phyloP scores from a whole-genome alignment of 768 basidiomycete species.

The Coprinopsis strossmayeri region DNA sequence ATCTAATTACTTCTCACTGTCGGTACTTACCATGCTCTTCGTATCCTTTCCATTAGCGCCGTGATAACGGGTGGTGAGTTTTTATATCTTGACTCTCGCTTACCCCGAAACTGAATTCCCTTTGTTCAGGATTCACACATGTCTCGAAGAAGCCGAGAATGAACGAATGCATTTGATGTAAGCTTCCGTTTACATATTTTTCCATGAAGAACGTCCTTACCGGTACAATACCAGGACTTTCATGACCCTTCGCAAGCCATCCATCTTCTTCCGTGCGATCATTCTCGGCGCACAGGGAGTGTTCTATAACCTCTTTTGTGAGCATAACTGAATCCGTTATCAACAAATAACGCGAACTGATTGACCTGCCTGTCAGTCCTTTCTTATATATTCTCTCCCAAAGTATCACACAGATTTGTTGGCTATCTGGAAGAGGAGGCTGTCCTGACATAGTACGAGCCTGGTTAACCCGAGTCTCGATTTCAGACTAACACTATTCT shows the following conservation, averaged over 20 bases:
- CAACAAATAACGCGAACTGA: slow-evolving; percentile 11
- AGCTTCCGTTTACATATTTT: slow-evolving; percentile 17
- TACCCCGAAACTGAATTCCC: slow-evolving; percentile 1
- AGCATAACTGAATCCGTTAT: slow-evolving; percentile 19
- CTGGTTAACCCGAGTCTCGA: too few species aligned
- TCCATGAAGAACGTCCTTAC: not conserved
- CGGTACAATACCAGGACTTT: slow-evolving; percentile 64
- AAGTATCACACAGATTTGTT: slow-evolving; percentile 85
- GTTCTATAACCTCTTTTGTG: slow-evolving; percentile 85
- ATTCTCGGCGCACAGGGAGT: slow-evolving; percentile 91
- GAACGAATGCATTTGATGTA: slow-evolving; percentile 95
- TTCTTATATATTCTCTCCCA: slow-evolving; percentile 71
- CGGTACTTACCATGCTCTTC: too few species aligned
- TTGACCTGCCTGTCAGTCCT: slow-evolving; percentile 41
- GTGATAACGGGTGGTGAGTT: slow-evolving; percentile 46
- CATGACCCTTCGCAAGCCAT: slow-evolving; percentile 84
- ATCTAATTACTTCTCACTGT: too few species aligned
- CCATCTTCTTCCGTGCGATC: slow-evolving; percentile 71
- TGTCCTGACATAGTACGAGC: slow-evolving; percentile 84
- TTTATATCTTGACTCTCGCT: not conserved
- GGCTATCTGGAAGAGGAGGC: slow-evolving; percentile 94
- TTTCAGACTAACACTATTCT: not conserved
- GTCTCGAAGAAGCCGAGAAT: slow-evolving; percentile 93
- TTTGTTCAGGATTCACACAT: slow-evolving; percentile 82
- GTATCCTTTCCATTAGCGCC: too few species aligned